Base-by-base conservation (phyloP, 108 stramenopile genomes). In the Stephanodiscus minutulus region DNA sequence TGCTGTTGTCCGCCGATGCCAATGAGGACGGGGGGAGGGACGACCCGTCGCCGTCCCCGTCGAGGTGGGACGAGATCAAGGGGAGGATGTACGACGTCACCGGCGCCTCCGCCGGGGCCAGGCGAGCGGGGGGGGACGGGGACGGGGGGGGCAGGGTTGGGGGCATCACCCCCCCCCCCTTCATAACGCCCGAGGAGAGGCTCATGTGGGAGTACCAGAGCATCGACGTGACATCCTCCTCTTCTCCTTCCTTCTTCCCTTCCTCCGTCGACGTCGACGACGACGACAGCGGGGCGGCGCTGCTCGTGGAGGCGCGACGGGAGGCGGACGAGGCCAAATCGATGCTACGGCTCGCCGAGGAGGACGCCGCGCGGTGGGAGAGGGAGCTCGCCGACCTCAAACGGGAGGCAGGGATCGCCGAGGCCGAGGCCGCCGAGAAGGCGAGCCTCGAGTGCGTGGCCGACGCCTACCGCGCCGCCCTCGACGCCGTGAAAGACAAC, bases 261-360 rank as follows among this genome's bases (percentile, higher is more conserved):
- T 25, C 27, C 13, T 44, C 28, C 5, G 1, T 31, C 7, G 50
- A 28, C 12, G n/a, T 2, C 7, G 48, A 65, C 28, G 64, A 52
- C 21, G 47, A 66, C 37, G 44, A 58, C 28, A 3, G 24, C 12
- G 64, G 50, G 2, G 46, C 59, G 27, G 10, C 48, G 36, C 43
- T 64, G 31, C 72, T 73, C 12, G 36, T 46, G 7, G 58, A 66
- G 46, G 73, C 73, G 11, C 65, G 61, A 37, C 29, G 48, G 1
- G 73, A 74, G 27, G 64, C 64, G 12, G 64, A 66, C n/a, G 68
- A 68, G 39, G 68, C 68, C 29, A 61, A 68, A 28, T 54, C 20
- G 4, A 24, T 54, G 39, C 47, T 68, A n/a, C 67, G 37, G 0
- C 12, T 43, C 31, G 63, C 68, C 18, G 76, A 82, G 44, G 56